Evolutionary conservation across 176 grass and related monocot species (phyloP).

Genomic region (Musa acuminata): DNA sequence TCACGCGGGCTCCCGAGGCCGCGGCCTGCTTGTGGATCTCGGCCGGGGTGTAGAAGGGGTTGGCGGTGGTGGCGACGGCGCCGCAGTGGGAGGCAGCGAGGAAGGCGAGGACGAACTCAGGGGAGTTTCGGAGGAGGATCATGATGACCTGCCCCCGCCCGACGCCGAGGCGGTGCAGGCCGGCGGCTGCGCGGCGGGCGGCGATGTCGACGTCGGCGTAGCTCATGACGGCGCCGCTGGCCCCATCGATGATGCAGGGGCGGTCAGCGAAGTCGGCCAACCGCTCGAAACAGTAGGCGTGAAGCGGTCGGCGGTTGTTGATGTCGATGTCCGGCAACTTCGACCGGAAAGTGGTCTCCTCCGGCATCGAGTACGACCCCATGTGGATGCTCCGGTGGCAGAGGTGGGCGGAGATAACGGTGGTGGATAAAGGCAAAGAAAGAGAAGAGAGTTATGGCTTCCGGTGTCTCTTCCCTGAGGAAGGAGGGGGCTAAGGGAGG

Average conservation of each 20-base stretch:
- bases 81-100: slow-evolving; percentile 59
- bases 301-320: slow-evolving; percentile 51
- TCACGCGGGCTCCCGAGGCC: slow-evolving; percentile 35
- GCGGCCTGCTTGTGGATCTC: slow-evolving; percentile 73
- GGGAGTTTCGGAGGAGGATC: slow-evolving; percentile 71
- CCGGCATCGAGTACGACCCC: background rate
- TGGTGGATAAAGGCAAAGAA: background rate
- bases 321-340: slow-evolving; percentile 85
- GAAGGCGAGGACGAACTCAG: slow-evolving; percentile 75
- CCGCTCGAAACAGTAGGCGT: slow-evolving; percentile 74
- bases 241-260: slow-evolving; percentile 70
- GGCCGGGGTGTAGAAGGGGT: slow-evolving; percentile 72
- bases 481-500: background rate
- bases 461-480: background rate
- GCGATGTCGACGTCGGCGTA: slow-evolving; percentile 54
- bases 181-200: slow-evolving; percentile 31
- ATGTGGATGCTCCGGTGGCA: background rate
- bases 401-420: too few relatives aligned
- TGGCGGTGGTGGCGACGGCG: slow-evolving; percentile 69
- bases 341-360: slow-evolving; percentile 52
- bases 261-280: slow-evolving; percentile 16
- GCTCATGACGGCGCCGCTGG: slow-evolving; percentile 35
- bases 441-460: background rate
- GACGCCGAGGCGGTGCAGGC: slow-evolving; percentile 45
- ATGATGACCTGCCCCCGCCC: slow-evolving; percentile 56